phyloP scores from a whole-genome alignment of 2,329 filamentous ascomycete species.

The Ceratocystis destructans region DNA sequence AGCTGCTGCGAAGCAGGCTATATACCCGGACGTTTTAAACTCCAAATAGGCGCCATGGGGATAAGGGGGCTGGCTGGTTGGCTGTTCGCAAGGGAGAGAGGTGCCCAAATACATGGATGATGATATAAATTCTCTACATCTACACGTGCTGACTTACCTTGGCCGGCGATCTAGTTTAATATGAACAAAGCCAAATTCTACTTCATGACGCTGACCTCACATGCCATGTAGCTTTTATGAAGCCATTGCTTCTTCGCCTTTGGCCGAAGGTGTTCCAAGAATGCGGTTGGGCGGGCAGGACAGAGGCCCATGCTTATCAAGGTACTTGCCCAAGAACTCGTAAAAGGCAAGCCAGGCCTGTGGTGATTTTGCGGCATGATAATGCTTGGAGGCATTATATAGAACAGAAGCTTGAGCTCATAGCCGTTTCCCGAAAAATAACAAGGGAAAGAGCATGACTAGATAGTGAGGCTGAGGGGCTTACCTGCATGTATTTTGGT shows the following conservation, averaged over 20 bases:
- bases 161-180: background rate
- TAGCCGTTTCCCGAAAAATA: background rate
- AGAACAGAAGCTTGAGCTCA: background rate
- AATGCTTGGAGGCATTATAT: background rate
- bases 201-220: no score
- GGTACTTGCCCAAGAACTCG: background rate
- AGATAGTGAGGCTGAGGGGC: background rate
- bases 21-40: background rate
- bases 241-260: constrained; percentile 2
- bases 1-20: background rate
- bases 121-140: background rate
- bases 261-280: background rate
- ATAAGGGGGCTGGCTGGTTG: no score
- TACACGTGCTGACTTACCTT: background rate
- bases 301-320: background rate
- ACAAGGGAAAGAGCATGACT: background rate
- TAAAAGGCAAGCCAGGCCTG: background rate
- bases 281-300: background rate
- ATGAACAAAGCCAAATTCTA: background rate
- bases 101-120: background rate
- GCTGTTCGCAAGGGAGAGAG: no score
- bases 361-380: background rate
- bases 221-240: background rate
- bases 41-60: background rate
- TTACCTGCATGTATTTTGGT: no score